These are phyloP conservation scores for Triticum dicoccoides DNA, from an alignment of 176 grass and related monocot species.

Conservation along the genomic window DNA sequence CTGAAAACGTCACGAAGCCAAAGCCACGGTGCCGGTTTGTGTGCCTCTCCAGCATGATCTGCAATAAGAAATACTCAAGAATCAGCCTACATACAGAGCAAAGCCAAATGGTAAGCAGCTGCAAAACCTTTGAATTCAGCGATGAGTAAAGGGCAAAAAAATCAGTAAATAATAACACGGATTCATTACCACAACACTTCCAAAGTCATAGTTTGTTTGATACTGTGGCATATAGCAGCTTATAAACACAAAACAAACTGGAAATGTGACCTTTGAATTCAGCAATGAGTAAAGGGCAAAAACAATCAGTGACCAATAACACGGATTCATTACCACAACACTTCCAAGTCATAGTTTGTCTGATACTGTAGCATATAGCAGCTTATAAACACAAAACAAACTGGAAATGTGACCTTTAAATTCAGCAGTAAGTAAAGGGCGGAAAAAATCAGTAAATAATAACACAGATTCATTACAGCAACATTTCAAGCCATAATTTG, in stretches of 20 bases:
- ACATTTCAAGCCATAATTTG: neutral
- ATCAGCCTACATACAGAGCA: neutral
- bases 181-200: neutral
- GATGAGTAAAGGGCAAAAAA: neutral
- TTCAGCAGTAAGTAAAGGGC: neutral
- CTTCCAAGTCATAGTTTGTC: neutral
- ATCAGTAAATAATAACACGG: neutral
- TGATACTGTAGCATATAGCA: neutral
- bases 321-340: neutral
- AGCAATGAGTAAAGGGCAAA: neutral
- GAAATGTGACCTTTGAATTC: neutral
- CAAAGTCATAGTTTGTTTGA: neutral
- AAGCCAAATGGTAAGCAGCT: neutral
- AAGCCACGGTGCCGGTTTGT: constrained; percentile 75
- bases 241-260: neutral
- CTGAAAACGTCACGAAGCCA: constrained; percentile 80
- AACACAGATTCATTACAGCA: neutral
- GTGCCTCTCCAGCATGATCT: constrained; percentile 81
- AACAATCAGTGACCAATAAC: neutral
- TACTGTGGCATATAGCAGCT: neutral
- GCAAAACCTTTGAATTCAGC: neutral
- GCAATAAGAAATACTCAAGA: constrained; percentile 26
- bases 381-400: neutral
- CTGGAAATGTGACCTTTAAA: neutral
- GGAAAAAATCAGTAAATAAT: constrained; percentile 5